These are phyloP conservation scores for Fusarium nurragi DNA, from an alignment of 2,329 filamentous ascomycete genomes.

Conservation along the genomic window DNA sequence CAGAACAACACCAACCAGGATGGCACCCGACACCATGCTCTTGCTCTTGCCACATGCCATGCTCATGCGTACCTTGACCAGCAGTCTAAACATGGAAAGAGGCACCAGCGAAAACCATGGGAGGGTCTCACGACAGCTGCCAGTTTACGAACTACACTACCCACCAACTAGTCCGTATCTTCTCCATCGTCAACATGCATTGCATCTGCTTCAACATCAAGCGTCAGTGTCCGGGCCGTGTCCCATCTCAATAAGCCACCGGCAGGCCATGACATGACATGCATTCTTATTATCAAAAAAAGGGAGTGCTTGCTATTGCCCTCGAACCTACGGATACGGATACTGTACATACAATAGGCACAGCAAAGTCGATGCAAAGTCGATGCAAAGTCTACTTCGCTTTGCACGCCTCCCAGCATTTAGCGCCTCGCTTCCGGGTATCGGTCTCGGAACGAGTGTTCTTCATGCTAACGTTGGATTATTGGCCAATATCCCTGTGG, in stretches of 20 bases:
- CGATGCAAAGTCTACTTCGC: background rate
- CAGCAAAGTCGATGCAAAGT: background rate
- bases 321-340: background rate
- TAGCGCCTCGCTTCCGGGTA: background rate
- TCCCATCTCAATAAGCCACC: conserved; percentile 1
- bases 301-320: background rate
- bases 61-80: background rate
- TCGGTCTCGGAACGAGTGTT: background rate
- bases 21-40: background rate
- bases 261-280: background rate
- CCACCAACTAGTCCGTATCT: no score
- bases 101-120: background rate
- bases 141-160: background rate
- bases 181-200: no score
- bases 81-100: background rate
- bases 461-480: background rate
- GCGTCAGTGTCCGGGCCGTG: background rate
- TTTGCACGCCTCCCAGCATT: background rate
- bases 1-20: conserved; percentile 12
- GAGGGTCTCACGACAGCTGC: conserved; percentile 15
- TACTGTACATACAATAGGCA: background rate
- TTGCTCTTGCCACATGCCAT: background rate
- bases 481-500: background rate
- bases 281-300: background rate
- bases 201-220: background rate